Evolutionary conservation across 1,284 basidiomycete genomes (phyloP), one percentile per base, ranked within the genome.

Genomic region (Boletus sp.): DNA sequence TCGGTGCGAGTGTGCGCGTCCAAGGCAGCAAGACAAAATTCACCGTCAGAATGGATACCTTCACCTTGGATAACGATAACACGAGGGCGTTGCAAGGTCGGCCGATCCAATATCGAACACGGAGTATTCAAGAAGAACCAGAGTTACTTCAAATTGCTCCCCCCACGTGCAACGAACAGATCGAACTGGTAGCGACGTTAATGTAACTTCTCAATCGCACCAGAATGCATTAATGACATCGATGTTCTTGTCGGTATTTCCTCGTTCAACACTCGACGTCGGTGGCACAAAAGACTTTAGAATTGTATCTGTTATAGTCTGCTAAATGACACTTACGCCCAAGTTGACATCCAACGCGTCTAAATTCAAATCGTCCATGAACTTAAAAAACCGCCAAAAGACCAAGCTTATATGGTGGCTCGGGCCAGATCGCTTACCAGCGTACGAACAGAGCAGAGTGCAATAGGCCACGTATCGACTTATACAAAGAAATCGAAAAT

Each of bases 311-410:
- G 41, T 44, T 12, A 43, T 20, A 14, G 30, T 8, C 41, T 44
- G 42, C 35, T 61, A 44, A 39, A 58, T 17, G 22, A 54, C 39
- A 23, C 32, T 48, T 9, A 48, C 46, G 16, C 39, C 45, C 19
- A 47, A 48, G 33, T 49, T 48, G 5, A 1, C 46, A 22, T 53
- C 52, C 8, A 37, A 40, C 1, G 13, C 19, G n/a, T 57, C 46
- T 29, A 43, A 19, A 29, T 33, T 43, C 39, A 58, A 32, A 38
- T 61, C 59, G 35, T 62, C 51, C 61, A 8, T 44, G 51, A 8
- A 61, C 44, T 46, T 58, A 48, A 58, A 23, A 37, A 55, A 61
- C 7, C 58, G 57, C 5, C 51, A 48, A 41, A 58, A 57, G 23
- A 60, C 25, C 33, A 58, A 26, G 23, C 13, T 35, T 2, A 40